Evolutionary conservation across 2,329 filamentous ascomycete genomes (phyloP), one percentile per base, ranked within the genome.

Genomic region (Ambrosiella beaveri): DNA sequence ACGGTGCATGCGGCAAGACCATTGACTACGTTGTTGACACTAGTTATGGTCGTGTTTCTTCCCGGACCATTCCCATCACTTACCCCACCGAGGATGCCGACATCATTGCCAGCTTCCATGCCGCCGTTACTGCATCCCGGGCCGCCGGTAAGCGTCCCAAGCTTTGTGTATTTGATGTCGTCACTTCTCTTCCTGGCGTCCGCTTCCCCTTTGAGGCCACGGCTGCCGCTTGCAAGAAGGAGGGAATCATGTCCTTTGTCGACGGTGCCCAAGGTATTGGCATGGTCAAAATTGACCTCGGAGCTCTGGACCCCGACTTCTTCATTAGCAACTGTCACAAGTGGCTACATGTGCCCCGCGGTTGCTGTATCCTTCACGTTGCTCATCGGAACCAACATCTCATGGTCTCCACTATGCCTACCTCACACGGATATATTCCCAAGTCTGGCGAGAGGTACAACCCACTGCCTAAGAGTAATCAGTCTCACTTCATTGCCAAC

Each of bases 211-310:
- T 86, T 69, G 82, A 90, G 67, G 70, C 68, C 1, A 70, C 95
- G 59, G 75, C 78, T 1, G 67, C 69, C 7, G 74, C 78, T 0
- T 95, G 89, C 67, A 77, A 75, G 50, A 77, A 83, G 59, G 72
- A 83, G 27, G 80, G 78, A 0, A 72, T 96, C 2, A 66, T 91
- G 57, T 89, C 84, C 64, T 72, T 88, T 17, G 74, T 96, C 41
- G 91, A 97, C 67, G 90, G 80, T 13, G 91, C 91, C 0, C 91
- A 97, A 69, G 84, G 85, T 1, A 71, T 95, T 27, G 91, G 91
- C 1, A 85, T 93, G 69, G 75, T 95, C 7, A 74, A 77, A 0
- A 68, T 96, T 7, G 79, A 94, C 68, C 70, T 96, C 12, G 62
- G 66, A 0, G 68, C 70, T 3, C 71, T 89, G 2, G 79, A 89